Base-by-base conservation (phyloP, 108 stramenopile species). In the Aurantiochytrium sp. region DNA sequence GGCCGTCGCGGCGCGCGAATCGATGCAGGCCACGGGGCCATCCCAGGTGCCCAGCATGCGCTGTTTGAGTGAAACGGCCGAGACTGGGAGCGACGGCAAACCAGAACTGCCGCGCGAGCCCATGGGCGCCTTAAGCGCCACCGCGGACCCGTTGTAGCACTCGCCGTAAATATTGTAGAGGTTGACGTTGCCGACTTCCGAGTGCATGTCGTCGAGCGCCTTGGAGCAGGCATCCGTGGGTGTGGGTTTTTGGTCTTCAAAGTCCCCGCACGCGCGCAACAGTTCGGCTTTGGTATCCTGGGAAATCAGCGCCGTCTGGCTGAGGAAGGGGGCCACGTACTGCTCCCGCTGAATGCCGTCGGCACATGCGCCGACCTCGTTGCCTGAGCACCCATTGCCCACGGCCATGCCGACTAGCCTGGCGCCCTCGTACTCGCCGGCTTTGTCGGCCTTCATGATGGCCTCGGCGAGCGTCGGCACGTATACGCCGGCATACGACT, bases 401-500 rank as follows among this genome's bases (percentile, higher is more conserved):
- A 91, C 92, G 3, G 55, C 55, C 19, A 89, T 89, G 32, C 87
- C 89, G 17, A 48, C 53, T 19, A 89, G 68, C 41, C 52, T 53
- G 15, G 73, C 73, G n/a, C 73, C 73, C 27, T 53, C 86, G 52
- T n/a, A 81, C 59, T 19, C 37, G 65, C 37, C 86, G 2, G 85
- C 68, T 4, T 27, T 85, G 2, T 86, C 12, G 30, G 68, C 54
- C 15, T 55, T 88, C 42, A 90, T n/a, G 52, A 91, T 90, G 32
- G 89, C 94, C 68, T 94, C 91, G 54, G 96, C 89, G 69, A 96
- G 91, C n/a, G 95, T 96, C 3, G 96, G 96, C 55, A 95, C 93
- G 87, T 96, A 96, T 1, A 96, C 93, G 32, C 94, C 94, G 15
- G 95, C 95, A 89, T 96, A 96, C 32, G 90, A 91, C 89, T 96